These are phyloP conservation scores for Colletotrichum sp. DNA, from an alignment of 2,329 filamentous ascomycete species.

Conservation along the genomic window DNA sequence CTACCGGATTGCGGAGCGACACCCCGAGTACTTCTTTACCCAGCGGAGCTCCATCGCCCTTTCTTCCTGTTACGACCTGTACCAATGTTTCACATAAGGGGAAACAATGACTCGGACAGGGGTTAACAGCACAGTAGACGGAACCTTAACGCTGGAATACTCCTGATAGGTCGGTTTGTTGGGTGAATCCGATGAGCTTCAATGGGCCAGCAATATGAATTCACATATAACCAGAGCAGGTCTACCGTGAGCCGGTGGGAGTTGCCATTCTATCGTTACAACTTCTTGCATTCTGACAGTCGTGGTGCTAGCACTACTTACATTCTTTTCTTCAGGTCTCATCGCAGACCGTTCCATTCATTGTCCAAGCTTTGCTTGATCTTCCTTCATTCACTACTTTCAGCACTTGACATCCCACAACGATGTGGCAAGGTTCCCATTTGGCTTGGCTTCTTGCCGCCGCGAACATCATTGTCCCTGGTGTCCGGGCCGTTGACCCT, in stretches of 20 bases:
- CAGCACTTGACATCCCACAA: neutral
- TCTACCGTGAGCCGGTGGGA: too few species aligned
- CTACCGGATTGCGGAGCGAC: neutral
- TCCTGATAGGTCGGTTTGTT: neutral
- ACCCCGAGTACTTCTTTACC: neutral
- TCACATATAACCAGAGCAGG: neutral
- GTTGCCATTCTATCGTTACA: neutral
- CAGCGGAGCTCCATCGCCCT: neutral
- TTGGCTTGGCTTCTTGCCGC: neutral
- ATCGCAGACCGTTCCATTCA: neutral
- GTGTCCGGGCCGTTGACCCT: slow-evolving; percentile 26
- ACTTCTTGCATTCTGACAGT: neutral
- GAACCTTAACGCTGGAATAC: neutral
- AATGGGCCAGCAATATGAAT: neutral
- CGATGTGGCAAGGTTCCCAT: slow-evolving; percentile 5
- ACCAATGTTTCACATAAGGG: neutral
- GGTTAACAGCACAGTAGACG: neutral
- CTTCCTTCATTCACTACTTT: neutral
- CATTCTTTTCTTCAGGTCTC: neutral
- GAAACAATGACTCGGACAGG: neutral
- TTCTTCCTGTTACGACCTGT: neutral
- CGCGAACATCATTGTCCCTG: neutral
- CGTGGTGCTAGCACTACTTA: slow-evolving; percentile 1
- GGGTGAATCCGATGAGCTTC: neutral
- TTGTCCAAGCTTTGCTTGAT: neutral